Percentiles rank a stretch among this genome's conserved stretches.
phyloP scores from a whole-genome alignment of 371 early-diverging fungal species.

The Apophysomyces sp. region DNA sequence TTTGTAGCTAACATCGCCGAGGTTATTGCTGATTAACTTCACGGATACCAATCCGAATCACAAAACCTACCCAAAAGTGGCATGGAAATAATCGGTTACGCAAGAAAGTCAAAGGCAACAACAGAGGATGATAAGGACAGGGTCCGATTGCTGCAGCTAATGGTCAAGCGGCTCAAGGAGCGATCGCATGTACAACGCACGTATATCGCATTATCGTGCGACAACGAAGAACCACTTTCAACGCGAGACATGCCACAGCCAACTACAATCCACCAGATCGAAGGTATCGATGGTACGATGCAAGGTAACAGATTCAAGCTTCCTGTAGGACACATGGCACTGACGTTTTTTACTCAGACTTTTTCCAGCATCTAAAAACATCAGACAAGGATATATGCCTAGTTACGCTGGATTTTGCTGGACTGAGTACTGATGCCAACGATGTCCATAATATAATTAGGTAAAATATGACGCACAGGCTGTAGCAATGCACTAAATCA shows the following conservation, averaged over 20 bases:
- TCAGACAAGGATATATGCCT: slow-evolving; percentile 10
- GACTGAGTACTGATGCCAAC: slow-evolving; percentile 10
- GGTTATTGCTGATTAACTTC: too few relatives aligned
- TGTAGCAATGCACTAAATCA: neutral
- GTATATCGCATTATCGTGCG: too few relatives aligned
- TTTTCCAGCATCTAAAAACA: slow-evolving; percentile 8
- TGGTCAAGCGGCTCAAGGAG: too few relatives aligned
- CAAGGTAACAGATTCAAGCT: slow-evolving; percentile 16
- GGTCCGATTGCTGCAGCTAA: too few relatives aligned
- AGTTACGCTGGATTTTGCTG: slow-evolving; percentile 16
- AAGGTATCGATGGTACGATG: neutral
- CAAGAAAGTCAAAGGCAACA: slow-evolving; percentile 14
- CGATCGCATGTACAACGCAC: too few relatives aligned
- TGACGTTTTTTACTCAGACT: slow-evolving; percentile 9
- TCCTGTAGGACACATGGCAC: slow-evolving; percentile 19
- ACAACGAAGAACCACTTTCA: too few relatives aligned
- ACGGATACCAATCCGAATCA: too few relatives aligned
- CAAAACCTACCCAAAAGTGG: too few relatives aligned
- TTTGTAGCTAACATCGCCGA: too few relatives aligned
- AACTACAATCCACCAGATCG: too few relatives aligned
- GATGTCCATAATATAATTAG: slow-evolving; percentile 10
- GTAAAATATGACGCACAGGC: neutral
- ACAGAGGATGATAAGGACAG: neutral
- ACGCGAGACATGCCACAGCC: too few relatives aligned
- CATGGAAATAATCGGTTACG: slow-evolving; percentile 4